Evolutionary conservation across 768 basidiomycete genomes (phyloP).

Genomic region (Tricholoma terreum): DNA sequence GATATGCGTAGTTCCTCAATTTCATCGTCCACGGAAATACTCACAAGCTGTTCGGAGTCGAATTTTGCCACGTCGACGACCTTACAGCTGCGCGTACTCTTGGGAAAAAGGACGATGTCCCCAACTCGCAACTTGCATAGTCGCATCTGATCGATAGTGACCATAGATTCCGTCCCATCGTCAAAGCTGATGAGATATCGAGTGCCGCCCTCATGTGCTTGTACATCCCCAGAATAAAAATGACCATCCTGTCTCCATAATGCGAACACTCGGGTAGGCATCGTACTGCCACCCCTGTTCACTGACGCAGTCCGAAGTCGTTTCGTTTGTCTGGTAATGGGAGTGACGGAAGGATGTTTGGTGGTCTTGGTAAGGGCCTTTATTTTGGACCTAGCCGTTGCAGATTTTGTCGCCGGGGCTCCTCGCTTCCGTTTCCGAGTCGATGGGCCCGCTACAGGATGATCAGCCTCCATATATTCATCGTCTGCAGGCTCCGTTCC

Average conservation of each 20-base stretch:
- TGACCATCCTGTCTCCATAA: constrained; percentile 58
- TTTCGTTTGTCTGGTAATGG: constrained; percentile 33
- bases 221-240: constrained; percentile 60
- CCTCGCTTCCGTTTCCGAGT: constrained; percentile 47
- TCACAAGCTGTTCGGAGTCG: constrained; percentile 29
- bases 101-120: constrained; percentile 50
- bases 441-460: constrained; percentile 22
- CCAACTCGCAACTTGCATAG: constrained; percentile 45
- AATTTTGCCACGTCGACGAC: constrained; percentile 31
- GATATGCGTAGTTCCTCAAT: constrained; percentile 29
- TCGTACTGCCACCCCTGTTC: constrained; percentile 12
- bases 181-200: constrained; percentile 63
- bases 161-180: constrained; percentile 46
- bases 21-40: constrained; percentile 39
- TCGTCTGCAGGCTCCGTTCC: constrained; percentile 43
- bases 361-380: constrained; percentile 20
- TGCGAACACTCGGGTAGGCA: constrained; percentile 64
- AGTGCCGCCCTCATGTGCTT: constrained; percentile 28
- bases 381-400: constrained; percentile 14
- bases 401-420: constrained; percentile 17
- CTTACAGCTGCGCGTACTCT: constrained; percentile 28
- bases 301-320: constrained; percentile 36
- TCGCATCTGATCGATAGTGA: constrained; percentile 55
- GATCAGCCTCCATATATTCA: constrained; percentile 32
- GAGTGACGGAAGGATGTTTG: constrained; percentile 26